These are phyloP conservation scores for Leishmania tarentolae DNA, from an alignment of 208 protist genomes.

Conservation along the genomic window DNA sequence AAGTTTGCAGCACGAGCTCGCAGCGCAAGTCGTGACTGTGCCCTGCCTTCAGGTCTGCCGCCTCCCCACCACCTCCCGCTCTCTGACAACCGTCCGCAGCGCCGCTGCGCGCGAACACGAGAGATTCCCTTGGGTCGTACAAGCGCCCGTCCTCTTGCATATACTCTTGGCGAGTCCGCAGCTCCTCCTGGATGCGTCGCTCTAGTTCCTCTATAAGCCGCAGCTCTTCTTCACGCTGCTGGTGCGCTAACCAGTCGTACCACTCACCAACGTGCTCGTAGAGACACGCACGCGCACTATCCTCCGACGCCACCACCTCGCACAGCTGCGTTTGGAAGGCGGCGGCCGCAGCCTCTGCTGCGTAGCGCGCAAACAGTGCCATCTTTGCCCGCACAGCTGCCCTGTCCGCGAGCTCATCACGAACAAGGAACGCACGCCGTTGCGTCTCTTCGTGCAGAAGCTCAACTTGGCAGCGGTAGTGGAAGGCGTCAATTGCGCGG, in stretches of 20 bases:
- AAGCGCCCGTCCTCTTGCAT: constrained; percentile 57
- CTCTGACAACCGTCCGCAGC: background rate
- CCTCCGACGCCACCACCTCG: constrained; percentile 45
- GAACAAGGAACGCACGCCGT: constrained; percentile 16
- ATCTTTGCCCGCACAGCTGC: constrained; percentile 26
- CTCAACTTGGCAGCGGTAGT: constrained; percentile 19
- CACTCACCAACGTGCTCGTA: constrained; percentile 35
- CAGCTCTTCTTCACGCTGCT: constrained; percentile 43
- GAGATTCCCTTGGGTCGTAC: constrained; percentile 26
- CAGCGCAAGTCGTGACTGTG: constrained; percentile 28
- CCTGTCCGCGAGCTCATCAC: constrained; percentile 16
- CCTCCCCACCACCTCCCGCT: background rate
- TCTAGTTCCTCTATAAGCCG: constrained; percentile 24
- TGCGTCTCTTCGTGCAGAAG: constrained; percentile 30
- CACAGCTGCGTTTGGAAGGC: constrained; percentile 37
- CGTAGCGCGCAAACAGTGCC: constrained; percentile 33
- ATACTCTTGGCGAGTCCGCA: constrained; percentile 38
- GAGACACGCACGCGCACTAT: constrained; percentile 39
- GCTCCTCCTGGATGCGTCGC: constrained; percentile 50
- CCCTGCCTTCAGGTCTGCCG: background rate
- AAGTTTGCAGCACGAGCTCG: constrained; percentile 43
- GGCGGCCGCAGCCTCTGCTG: constrained; percentile 42
- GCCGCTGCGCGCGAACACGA: background rate
- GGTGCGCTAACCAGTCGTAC: constrained; percentile 26
- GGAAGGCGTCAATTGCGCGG: constrained; percentile 5